phyloP scores from a whole-genome alignment of 148 eudicot genomes.

The Silene uniflora region DNA sequence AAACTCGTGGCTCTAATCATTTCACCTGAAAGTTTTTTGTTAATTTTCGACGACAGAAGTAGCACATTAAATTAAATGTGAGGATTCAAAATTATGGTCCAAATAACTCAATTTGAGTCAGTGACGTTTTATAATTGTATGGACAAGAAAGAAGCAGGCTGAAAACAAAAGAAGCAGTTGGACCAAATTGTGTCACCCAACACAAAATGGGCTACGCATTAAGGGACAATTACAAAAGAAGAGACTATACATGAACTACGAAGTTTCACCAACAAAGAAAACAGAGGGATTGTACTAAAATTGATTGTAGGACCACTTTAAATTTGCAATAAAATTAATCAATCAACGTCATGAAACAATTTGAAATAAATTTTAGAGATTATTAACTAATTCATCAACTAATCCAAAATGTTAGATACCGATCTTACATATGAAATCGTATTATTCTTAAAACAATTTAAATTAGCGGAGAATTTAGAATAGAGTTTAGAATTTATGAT shows the following conservation, averaged over 20 bases:
- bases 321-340: neutral
- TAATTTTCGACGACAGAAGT: no score
- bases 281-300: neutral
- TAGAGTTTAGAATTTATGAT: neutral
- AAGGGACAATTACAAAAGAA: neutral
- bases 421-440: neutral
- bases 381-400: neutral
- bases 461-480: neutral
- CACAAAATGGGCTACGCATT: neutral
- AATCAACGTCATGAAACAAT: conserved; percentile 13
- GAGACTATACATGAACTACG: neutral
- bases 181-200: neutral
- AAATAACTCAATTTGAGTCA: no score
- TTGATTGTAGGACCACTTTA: neutral
- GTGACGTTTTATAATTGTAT: neutral
- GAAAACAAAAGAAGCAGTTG: neutral
- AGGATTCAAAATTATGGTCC: no score
- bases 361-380: neutral
- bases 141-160: conserved; percentile 5
- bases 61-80: no score
- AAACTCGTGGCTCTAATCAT: no score
- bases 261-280: conserved; percentile 1
- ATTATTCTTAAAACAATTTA: neutral
- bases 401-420: neutral
- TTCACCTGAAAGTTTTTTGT: no score